Evolutionary conservation across 345 rosid genomes (phyloP), one percentile per base, ranked within the genome.

Genomic region (Acer yangbiense): DNA sequence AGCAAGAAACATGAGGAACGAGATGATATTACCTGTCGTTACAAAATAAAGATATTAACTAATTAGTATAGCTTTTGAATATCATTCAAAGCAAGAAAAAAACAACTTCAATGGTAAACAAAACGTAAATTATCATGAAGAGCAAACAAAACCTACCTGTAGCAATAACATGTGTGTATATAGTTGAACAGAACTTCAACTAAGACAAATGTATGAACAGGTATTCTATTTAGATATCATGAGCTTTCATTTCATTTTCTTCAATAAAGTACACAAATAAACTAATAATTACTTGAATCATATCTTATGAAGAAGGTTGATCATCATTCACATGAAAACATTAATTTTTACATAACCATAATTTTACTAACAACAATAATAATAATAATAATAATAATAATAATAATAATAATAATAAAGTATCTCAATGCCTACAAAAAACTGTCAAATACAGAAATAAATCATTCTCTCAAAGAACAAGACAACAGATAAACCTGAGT

Each of bases 1-100:
- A 76, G 98, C 94, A 39, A 97, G 86, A 83, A 72, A 94, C 48
- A 96, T 98, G 43, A 88, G 66, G 79, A 89, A 48, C 8, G 98
- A 97, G 73, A 97, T 84, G 29, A 77, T 68, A 80, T 97, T 97
- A 35, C 99, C 99, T 97, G 85, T 29, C 32, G 80, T 66, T 73
- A 63, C 48, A 35, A 11, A 29, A 71, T 14, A 39, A 60, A 18
- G 16, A 76, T 9, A 52, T 48, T 17, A 50, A 39, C 6, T 4
- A 21, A 54, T 66, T 12, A 16, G 14, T 27, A 17, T 32, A 17
- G 1, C 25, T 7, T 41, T 2, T 27, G 13, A 10, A 48, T 48
- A 48, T 48, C 4, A 48, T 48, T 13, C 32, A 29, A 2, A 29
- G 32, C 32, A 29, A 29, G 32, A 29, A 29, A 29, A 29, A 29